Evolutionary conservation across 495 filamentous ascomycete species (phyloP).

Genomic region (Thermochaetoides thermophila): DNA sequence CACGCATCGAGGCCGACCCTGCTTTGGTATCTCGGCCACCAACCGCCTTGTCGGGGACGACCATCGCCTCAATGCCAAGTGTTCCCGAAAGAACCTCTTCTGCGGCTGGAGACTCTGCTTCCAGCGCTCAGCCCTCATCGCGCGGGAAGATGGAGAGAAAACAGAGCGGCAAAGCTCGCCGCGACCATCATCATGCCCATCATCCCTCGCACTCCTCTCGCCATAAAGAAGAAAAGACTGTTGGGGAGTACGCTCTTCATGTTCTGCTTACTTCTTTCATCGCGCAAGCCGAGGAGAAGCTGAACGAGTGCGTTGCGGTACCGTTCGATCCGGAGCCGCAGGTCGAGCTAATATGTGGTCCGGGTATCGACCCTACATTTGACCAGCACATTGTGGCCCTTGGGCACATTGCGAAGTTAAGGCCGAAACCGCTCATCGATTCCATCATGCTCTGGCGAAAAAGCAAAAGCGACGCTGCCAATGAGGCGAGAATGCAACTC

Average conservation of each 20-base stretch:
- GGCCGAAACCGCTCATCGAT: conserved; percentile 91
- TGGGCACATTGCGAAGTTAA: conserved; percentile 82
- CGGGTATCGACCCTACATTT: conserved; percentile 76
- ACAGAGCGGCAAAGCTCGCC: conserved; percentile 49
- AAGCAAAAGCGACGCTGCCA: conserved; percentile 77
- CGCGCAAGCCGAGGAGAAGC: conserved; percentile 83
- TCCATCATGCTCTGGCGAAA: conserved; percentile 96
- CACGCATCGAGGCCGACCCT: conserved; percentile 27
- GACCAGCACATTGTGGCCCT: conserved; percentile 89
- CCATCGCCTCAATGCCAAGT: conserved; percentile 17
- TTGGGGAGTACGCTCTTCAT: conserved; percentile 92
- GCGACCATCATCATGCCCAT: conserved; percentile 60
- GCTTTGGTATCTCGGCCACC: conserved; percentile 19
- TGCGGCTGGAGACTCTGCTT: no score
- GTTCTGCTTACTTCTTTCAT: conserved; percentile 87
- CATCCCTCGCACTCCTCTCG: conserved; percentile 73
- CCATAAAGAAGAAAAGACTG: conserved; percentile 67
- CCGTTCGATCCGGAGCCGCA: conserved; percentile 60
- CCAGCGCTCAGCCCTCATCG: conserved; percentile 16
- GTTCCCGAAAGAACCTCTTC: conserved; percentile 22
- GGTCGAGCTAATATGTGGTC: conserved; percentile 79
- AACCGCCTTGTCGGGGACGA: conserved; percentile 30
- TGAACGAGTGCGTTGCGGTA: conserved; percentile 65
- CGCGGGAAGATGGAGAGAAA: conserved; percentile 44
- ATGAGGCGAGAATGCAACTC: conserved; percentile 40